phyloP scores from a whole-genome alignment of 139 green algal species.

The Chlorella sp. region DNA sequence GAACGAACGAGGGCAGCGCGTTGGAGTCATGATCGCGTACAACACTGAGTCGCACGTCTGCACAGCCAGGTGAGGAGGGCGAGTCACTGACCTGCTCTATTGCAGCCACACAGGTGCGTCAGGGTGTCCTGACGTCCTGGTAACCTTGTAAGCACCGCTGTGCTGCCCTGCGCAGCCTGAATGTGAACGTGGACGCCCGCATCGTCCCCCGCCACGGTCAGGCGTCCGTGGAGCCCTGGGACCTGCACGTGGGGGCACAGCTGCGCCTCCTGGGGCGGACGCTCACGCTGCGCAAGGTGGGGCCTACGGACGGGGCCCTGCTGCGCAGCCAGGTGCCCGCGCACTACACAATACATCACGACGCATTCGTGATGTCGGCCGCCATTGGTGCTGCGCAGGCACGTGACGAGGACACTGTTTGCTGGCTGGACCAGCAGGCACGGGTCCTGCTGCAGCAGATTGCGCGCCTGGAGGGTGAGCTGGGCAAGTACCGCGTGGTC shows the following conservation, averaged over 20 bases:
- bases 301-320: too few species aligned
- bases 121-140: neutral
- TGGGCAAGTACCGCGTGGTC: neutral
- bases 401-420: neutral
- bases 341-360: too few species aligned
- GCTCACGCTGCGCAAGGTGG: conserved; percentile 3
- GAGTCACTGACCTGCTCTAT: neutral
- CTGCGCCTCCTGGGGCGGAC: neutral
- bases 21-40: neutral
- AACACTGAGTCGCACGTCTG: neutral
- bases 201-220: neutral
- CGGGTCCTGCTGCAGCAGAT: neutral
- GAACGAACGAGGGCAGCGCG: neutral
- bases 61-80: neutral
- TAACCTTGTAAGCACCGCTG: neutral
- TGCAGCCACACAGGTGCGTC: neutral
- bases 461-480: neutral
- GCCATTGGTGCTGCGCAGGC: too few species aligned
- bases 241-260: conserved; percentile 11
- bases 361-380: too few species aligned
- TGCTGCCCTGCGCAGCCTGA: neutral
- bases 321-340: too few species aligned
- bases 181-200: neutral
- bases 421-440: neutral
- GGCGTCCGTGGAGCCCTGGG: conserved; percentile 6